These are phyloP conservation scores for Dictyophora rubrovolvata DNA, from an alignment of 768 basidiomycete species.

Conservation along the genomic window DNA sequence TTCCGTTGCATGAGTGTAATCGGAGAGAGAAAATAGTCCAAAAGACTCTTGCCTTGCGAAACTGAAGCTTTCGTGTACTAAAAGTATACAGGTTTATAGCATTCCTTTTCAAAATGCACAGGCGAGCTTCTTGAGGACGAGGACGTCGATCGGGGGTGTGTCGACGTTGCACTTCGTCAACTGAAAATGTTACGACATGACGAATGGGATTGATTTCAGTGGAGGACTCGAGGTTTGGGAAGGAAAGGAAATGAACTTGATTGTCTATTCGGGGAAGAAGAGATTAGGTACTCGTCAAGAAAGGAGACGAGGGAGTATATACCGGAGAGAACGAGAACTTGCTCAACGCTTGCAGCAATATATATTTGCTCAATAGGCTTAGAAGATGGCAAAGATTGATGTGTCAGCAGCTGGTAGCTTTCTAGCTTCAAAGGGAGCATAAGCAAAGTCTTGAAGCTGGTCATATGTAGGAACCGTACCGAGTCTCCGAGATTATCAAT, in stretches of 20 bases:
- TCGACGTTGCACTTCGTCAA: constrained; percentile 48
- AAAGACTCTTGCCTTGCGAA: constrained; percentile 39
- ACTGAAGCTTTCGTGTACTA: constrained; percentile 47
- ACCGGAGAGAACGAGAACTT: constrained; percentile 72
- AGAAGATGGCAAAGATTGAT: constrained; percentile 55
- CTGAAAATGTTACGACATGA: constrained; percentile 68
- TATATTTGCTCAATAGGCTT: constrained; percentile 76
- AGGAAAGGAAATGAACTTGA: constrained; percentile 66
- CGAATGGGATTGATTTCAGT: constrained; percentile 64
- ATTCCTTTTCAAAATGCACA: constrained; percentile 63
- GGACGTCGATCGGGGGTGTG: constrained; percentile 45
- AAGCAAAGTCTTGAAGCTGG: constrained; percentile 17
- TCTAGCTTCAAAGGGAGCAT: constrained; percentile 27
- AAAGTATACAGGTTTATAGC: constrained; percentile 55
- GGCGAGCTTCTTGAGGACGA: constrained; percentile 43
- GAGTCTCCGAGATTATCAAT: constrained; percentile 45
- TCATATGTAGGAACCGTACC: constrained; percentile 24
- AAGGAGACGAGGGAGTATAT: constrained; percentile 13
- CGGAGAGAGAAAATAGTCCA: neutral
- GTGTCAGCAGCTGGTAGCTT: constrained; percentile 57
- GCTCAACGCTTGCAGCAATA: constrained; percentile 64
- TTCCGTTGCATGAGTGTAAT: neutral
- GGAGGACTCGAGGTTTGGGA: constrained; percentile 68
- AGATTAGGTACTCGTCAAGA: neutral
- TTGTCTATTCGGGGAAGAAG: constrained; percentile 29